These are phyloP conservation scores for Rubroshorea leprosula DNA, from an alignment of 345 rosid species.

Conservation along the genomic window DNA sequence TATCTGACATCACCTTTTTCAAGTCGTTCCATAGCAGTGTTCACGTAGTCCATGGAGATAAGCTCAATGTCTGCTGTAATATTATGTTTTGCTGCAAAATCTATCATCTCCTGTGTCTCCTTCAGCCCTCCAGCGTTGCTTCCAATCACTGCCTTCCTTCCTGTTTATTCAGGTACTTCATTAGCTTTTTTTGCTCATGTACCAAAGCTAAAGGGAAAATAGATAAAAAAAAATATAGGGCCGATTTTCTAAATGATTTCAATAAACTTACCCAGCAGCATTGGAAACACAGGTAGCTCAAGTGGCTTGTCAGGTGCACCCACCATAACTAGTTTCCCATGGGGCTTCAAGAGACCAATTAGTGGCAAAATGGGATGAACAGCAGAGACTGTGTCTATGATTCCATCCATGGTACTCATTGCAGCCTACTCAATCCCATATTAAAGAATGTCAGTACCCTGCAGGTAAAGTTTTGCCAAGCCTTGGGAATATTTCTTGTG, in stretches of 20 bases:
- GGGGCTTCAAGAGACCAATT: slow-evolving; percentile 22
- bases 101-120: slow-evolving; percentile 43
- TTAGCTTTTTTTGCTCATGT: too few relatives aligned
- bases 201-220: neutral
- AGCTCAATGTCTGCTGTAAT: slow-evolving; percentile 48
- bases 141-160: slow-evolving; percentile 47
- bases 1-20: slow-evolving; percentile 44
- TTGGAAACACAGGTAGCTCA: slow-evolving; percentile 15
- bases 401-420: slow-evolving; percentile 30
- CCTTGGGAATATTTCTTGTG: too few relatives aligned
- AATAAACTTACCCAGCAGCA: slow-evolving; percentile 17
- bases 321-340: slow-evolving; percentile 29
- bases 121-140: slow-evolving; percentile 45
- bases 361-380: slow-evolving; percentile 22
- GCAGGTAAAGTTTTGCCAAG: neutral
- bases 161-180: slow-evolving; percentile 11
- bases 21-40: slow-evolving; percentile 44
- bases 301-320: slow-evolving; percentile 22
- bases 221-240: neutral
- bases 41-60: slow-evolving; percentile 39
- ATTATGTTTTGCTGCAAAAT: slow-evolving; percentile 18
- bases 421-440: slow-evolving; percentile 19
- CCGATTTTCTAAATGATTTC: neutral
- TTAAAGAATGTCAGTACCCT: neutral
- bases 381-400: slow-evolving; percentile 8